phyloP scores from a whole-genome alignment of 1,139 yeast species.

The Candida glucosophila region DNA sequence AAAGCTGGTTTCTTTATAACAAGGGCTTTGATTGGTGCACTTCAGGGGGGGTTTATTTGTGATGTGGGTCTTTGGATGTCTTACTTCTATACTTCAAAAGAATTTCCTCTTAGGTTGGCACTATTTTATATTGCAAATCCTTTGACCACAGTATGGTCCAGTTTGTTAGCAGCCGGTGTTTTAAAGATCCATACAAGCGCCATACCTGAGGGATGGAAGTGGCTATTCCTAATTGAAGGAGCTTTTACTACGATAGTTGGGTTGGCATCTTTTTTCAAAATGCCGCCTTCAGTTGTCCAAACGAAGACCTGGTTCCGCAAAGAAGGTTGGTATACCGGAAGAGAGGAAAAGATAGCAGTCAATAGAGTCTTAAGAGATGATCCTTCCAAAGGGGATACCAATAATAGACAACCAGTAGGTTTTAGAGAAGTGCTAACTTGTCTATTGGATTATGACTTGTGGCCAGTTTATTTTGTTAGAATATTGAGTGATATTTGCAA shows the following conservation, averaged over 20 bases:
- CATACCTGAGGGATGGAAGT: constrained; percentile 1
- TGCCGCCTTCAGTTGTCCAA: constrained; percentile 1
- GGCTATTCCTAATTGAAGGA: constrained; percentile 3
- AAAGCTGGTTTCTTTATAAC: not conserved
- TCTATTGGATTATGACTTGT: constrained; percentile 35
- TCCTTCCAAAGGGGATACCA: constrained; percentile 24
- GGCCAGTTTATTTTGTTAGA: constrained; percentile 46
- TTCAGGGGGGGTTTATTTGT: not conserved
- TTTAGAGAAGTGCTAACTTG: constrained; percentile 13
- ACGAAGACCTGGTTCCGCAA: not conserved
- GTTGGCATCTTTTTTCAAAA: not conserved
- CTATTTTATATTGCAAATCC: constrained; percentile 1
- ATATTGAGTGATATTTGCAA: constrained; percentile 32
- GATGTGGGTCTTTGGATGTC: constrained; percentile 1
- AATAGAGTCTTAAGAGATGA: constrained; percentile 21
- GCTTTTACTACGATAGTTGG: constrained; percentile 1
- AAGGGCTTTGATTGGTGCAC: not conserved
- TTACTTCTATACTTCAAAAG: constrained; percentile 1
- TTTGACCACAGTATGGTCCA: constrained; percentile 1
- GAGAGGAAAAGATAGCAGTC: constrained; percentile 18
- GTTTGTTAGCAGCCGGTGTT: constrained; percentile 1
- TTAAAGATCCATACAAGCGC: not conserved
- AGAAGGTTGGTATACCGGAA: not conserved
- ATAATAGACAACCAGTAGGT: constrained; percentile 20
- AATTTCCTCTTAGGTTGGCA: constrained; percentile 1